Evolutionary conservation across 2,329 filamentous ascomycete species (phyloP).

Genomic region (Dactylellina drechsleri): DNA sequence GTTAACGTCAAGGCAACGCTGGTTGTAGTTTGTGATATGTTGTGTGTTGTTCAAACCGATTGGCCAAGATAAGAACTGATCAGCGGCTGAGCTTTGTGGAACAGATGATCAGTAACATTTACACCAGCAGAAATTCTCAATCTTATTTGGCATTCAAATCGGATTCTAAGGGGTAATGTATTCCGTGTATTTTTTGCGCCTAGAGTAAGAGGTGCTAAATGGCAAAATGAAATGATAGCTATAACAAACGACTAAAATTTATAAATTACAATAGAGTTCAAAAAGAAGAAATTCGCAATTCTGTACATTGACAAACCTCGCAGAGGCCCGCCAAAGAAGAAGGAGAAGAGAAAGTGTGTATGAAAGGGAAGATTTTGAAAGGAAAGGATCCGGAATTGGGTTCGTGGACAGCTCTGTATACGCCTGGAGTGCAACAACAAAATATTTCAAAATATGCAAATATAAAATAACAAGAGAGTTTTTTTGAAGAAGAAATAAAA

Average conservation of each 20-base stretch:
- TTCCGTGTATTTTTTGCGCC: too few species aligned
- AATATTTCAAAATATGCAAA: neutral
- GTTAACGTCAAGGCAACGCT: too few species aligned
- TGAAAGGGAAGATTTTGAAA: neutral
- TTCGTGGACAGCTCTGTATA: neutral
- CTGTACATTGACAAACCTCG: neutral
- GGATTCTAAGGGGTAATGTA: too few species aligned
- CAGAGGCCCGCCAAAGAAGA: neutral
- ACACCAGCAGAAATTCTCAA: too few species aligned
- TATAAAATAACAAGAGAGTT: neutral
- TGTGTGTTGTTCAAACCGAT: neutral
- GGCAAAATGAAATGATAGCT: neutral
- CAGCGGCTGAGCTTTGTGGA: too few species aligned
- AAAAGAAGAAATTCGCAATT: too few species aligned
- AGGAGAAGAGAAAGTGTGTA: neutral
- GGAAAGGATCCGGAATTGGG: neutral
- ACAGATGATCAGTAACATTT: too few species aligned
- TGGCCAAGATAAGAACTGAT: neutral
- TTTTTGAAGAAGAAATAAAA: neutral
- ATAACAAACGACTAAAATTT: too few species aligned
- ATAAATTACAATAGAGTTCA: too few species aligned
- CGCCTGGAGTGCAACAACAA: neutral
- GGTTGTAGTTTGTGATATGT: neutral
- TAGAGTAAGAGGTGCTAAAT: neutral
- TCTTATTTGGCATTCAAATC: too few species aligned